Percentiles rank a stretch among this genome's conserved stretches.
phyloP scores from a whole-genome alignment of 2,329 filamentous ascomycete genomes.

The Claviceps sorghi region DNA sequence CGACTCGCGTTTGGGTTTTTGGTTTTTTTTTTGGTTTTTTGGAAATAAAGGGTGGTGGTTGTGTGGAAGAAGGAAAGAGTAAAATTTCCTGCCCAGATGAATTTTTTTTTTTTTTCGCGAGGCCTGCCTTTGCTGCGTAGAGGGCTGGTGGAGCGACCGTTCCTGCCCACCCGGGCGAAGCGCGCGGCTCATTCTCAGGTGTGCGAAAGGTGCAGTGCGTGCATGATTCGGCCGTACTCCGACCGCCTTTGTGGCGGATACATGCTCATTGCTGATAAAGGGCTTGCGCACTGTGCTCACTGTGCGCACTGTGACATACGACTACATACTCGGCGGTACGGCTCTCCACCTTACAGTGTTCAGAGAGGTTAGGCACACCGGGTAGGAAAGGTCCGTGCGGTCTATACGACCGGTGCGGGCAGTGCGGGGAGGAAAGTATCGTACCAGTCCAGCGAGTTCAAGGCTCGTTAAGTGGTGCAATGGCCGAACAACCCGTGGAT shows the following conservation, averaged over 20 bases:
- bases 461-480: too few species aligned
- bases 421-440: too few species aligned
- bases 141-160: conserved; percentile 10
- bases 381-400: too few species aligned
- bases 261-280: too few species aligned
- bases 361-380: neutral
- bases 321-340: too few species aligned
- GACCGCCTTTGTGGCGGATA: neutral
- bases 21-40: conserved; percentile 17
- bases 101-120: conserved; percentile 20
- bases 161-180: neutral
- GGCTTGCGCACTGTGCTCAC: neutral
- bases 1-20: conserved; percentile 29
- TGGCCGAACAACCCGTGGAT: neutral
- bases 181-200: neutral
- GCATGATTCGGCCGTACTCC: too few species aligned
- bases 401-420: too few species aligned
- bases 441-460: too few species aligned
- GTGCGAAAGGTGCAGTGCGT: too few species aligned
- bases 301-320: too few species aligned
- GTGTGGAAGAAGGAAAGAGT: conserved; percentile 27
- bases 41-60: conserved; percentile 34
- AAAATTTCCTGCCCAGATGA: conserved; percentile 21
- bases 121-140: conserved; percentile 5
- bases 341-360: neutral